phyloP scores from a whole-genome alignment of 441 rosid genomes.

The Gossypium schwendimanii region DNA sequence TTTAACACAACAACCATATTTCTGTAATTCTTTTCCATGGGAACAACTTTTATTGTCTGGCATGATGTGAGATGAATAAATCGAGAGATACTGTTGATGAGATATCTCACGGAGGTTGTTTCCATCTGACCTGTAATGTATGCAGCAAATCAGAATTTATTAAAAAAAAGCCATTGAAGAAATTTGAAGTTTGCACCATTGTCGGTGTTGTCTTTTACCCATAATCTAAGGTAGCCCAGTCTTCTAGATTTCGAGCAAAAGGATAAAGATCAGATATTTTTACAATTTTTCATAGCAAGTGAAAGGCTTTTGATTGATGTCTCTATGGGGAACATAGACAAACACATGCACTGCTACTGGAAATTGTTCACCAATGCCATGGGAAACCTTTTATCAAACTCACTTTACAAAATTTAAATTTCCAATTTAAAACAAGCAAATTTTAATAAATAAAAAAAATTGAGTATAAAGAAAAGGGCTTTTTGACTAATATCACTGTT shows the following conservation, averaged over 20 bases:
- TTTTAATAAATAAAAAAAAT: background rate
- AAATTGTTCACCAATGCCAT: background rate
- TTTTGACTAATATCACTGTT: background rate
- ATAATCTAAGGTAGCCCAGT: background rate
- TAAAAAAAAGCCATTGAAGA: background rate
- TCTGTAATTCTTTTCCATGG: constrained; percentile 50
- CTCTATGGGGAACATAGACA: background rate
- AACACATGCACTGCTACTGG: background rate
- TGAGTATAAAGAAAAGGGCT: background rate
- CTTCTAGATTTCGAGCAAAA: background rate
- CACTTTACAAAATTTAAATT: background rate
- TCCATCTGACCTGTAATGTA: constrained; percentile 52
- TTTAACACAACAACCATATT: constrained; percentile 48
- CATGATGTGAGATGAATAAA: constrained; percentile 78
- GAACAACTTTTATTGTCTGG: constrained; percentile 46
- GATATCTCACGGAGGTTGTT: constrained; percentile 47
- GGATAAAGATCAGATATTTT: background rate
- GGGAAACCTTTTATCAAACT: background rate
- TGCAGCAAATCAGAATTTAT: constrained; percentile 3
- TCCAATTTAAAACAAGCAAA: background rate
- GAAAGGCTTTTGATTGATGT: background rate
- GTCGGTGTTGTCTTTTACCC: background rate
- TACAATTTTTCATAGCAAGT: background rate
- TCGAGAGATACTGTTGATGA: constrained; percentile 77
- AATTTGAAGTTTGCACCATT: background rate